Conservation (phyloP, 768 basidiomycete species). For the Amanita thiersii region DNA sequence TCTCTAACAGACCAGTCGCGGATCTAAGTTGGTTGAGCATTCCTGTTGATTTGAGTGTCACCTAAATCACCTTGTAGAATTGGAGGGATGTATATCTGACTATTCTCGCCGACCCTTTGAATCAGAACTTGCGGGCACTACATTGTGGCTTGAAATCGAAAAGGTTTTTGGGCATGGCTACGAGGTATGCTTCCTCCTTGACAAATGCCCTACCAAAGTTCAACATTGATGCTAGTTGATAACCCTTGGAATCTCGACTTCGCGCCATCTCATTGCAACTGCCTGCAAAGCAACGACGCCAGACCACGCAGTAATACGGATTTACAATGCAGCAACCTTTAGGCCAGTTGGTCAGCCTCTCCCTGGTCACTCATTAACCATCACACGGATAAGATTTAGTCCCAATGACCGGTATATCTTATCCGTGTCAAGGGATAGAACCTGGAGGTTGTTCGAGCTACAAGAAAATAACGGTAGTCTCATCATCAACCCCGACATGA, state of each 20-base stretch:
- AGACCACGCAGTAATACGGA: constrained; percentile 84
- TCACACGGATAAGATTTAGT: constrained; percentile 88
- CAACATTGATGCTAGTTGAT: constrained; percentile 49
- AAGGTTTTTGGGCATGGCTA: constrained; percentile 98
- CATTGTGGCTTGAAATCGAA: constrained; percentile 94
- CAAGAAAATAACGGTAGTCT: constrained; percentile 36
- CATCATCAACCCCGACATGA: no score
- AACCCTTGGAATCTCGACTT: constrained; percentile 67
- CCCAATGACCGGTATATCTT: constrained; percentile 73
- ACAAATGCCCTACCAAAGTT: not conserved
- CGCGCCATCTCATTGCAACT: constrained; percentile 68
- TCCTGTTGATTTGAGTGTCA: not conserved
- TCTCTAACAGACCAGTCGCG: constrained; percentile 88
- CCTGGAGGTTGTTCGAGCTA: constrained; percentile 76
- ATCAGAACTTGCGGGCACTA: constrained; percentile 78
- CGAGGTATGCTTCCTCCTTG: constrained; percentile 47
- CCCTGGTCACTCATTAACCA: constrained; percentile 78
- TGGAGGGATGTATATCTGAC: constrained; percentile 2
- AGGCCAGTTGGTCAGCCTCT: constrained; percentile 66
- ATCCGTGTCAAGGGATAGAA: constrained; percentile 85
- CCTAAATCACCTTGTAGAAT: not conserved
- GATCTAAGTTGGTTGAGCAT: constrained; percentile 48
- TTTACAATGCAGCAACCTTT: constrained; percentile 70
- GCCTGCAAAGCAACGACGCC: constrained; percentile 83
- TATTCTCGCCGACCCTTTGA: constrained; percentile 63